Conservation (phyloP, 2,329 filamentous ascomycete species). For the Celoporthe dispersa region DNA sequence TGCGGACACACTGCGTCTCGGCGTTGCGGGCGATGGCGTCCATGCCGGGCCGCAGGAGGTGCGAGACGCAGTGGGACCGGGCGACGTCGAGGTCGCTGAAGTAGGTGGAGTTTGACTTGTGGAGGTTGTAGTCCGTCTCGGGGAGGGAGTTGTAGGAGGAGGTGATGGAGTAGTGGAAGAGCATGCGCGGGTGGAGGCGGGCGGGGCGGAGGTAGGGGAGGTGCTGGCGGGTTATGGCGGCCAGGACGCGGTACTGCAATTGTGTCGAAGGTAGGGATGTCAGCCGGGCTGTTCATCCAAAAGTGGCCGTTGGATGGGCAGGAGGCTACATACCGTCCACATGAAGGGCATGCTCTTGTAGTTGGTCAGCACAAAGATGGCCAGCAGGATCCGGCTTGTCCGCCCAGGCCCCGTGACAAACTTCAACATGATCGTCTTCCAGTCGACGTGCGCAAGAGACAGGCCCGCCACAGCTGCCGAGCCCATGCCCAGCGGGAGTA, state of each 20-base stretch:
- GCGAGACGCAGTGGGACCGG: constrained; percentile 78
- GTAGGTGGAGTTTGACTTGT: constrained; percentile 67
- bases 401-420: constrained; percentile 61
- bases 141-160: constrained; percentile 38
- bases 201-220: constrained; percentile 33
- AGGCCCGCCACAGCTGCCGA: constrained; percentile 50
- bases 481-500: constrained; percentile 48
- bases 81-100: constrained; percentile 85
- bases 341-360: constrained; percentile 75
- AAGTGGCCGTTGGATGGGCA: too few relatives aligned
- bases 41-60: constrained; percentile 65
- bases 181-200: constrained; percentile 32
- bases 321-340: constrained; percentile 68
- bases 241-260: constrained; percentile 41
- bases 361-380: constrained; percentile 65
- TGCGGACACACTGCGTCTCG: constrained; percentile 53
- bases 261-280: too few relatives aligned
- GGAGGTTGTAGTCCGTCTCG: constrained; percentile 47
- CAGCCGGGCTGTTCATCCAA: too few relatives aligned
- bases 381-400: constrained; percentile 55
- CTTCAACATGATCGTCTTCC: constrained; percentile 41
- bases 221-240: constrained; percentile 41
- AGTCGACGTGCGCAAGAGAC: constrained; percentile 49
- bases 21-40: constrained; percentile 54
- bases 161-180: constrained; percentile 44